These are phyloP conservation scores for Aspergillus baeticus DNA, from an alignment of 495 filamentous ascomycete species.

Conservation along the genomic window DNA sequence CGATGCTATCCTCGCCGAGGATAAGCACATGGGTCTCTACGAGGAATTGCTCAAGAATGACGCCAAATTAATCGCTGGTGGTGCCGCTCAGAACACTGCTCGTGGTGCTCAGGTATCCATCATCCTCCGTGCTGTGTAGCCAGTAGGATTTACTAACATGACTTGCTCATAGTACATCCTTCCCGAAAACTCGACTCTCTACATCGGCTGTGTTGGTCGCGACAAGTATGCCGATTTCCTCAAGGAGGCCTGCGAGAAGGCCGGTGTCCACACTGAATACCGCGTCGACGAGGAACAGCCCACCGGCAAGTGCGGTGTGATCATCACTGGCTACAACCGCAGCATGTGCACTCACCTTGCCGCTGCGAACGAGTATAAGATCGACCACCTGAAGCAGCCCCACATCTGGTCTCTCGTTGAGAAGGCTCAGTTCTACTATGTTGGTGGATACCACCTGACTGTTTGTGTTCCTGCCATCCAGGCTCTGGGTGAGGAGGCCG, in stretches of 20 bases:
- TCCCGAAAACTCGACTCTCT: constrained; percentile 79
- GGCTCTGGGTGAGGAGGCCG: constrained; percentile 87
- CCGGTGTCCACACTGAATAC: constrained; percentile 90
- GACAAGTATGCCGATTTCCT: constrained; percentile 91
- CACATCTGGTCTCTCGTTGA: constrained; percentile 89
- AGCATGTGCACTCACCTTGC: constrained; percentile 94
- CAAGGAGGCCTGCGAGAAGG: constrained; percentile 72
- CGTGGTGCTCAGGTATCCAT: constrained; percentile 79
- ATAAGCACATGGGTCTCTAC: constrained; percentile 84
- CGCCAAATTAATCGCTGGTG: constrained; percentile 92
- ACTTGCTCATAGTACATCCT: constrained; percentile 71
- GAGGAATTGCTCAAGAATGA: constrained; percentile 85
- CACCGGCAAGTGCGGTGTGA: constrained; percentile 91
- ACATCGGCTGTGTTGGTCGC: constrained; percentile 87
- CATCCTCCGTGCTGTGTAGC: background rate
- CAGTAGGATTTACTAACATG: background rate
- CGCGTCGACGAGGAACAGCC: constrained; percentile 75
- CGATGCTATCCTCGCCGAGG: constrained; percentile 94
- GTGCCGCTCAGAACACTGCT: constrained; percentile 97
- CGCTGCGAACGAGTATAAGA: constrained; percentile 93
- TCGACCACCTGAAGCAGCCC: constrained; percentile 88
- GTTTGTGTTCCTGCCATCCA: constrained; percentile 88
- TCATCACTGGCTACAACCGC: constrained; percentile 93
- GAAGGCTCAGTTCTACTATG: constrained; percentile 82
- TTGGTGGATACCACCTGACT: constrained; percentile 87